A percentile compares a stretch with the other conserved stretches of the same genome.
phyloP scores from a whole-genome alignment of 2,329 filamentous ascomycete genomes.

The Paecilomyces sp. region DNA sequence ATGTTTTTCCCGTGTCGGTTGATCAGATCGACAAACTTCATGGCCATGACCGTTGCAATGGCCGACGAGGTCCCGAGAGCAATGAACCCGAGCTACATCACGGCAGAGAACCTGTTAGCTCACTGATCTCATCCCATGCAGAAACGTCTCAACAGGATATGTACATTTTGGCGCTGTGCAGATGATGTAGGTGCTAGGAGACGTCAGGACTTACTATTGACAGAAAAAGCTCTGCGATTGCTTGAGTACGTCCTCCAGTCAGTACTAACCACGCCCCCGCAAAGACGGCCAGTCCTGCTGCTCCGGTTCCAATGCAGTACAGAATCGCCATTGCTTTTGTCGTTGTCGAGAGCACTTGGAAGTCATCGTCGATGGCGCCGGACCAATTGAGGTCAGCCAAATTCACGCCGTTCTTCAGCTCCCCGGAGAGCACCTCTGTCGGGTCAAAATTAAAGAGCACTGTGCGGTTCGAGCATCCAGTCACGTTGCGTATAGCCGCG shows the following conservation, averaged over 20 bases:
- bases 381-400: slow-evolving; percentile 52
- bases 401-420: slow-evolving; percentile 43
- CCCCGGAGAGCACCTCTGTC: slow-evolving; percentile 40
- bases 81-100: slow-evolving; percentile 43
- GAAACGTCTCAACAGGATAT: background rate
- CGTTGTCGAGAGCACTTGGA: slow-evolving; percentile 44
- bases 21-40: slow-evolving; percentile 47
- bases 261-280: slow-evolving; percentile 40
- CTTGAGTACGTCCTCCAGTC: slow-evolving; percentile 36
- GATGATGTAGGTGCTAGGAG: background rate
- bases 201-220: slow-evolving; percentile 28
- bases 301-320: slow-evolving; percentile 51
- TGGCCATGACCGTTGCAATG: slow-evolving; percentile 58
- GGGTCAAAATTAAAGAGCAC: slow-evolving; percentile 54
- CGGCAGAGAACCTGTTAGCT: background rate
- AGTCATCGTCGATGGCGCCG: slow-evolving; percentile 45
- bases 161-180: background rate
- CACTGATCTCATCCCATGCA: background rate
- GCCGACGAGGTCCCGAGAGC: slow-evolving; percentile 66
- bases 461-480: slow-evolving; percentile 46
- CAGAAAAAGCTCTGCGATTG: slow-evolving; percentile 44
- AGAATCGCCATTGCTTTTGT: slow-evolving; percentile 50
- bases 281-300: slow-evolving; percentile 46
- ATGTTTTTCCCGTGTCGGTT: slow-evolving; percentile 47
- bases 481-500: slow-evolving; percentile 39